phyloP scores from a whole-genome alignment of 495 filamentous ascomycete species.

The Trypethelium eluteriae region DNA sequence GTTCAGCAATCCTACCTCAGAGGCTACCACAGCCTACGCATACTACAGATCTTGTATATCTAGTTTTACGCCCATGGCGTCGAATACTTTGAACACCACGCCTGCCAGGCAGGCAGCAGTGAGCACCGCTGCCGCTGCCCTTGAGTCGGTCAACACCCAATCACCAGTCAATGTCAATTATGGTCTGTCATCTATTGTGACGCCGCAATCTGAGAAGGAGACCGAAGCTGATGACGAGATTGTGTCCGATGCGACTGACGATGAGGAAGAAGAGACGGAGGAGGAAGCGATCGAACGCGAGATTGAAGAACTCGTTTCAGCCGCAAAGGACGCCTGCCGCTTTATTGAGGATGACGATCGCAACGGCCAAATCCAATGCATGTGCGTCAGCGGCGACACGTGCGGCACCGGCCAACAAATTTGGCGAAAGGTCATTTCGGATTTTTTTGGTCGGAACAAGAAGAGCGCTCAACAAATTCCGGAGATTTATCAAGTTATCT shows the following conservation, averaged over 20 bases:
- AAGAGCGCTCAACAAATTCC: constrained; percentile 61
- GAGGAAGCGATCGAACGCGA: constrained; percentile 5
- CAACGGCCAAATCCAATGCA: constrained; percentile 1
- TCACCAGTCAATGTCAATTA: too few species aligned
- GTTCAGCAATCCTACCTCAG: too few species aligned
- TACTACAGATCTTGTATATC: not conserved
- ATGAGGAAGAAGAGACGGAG: constrained; percentile 5
- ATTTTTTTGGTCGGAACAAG: constrained; percentile 89
- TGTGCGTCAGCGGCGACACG: constrained; percentile 2
- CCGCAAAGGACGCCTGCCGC: constrained; percentile 2
- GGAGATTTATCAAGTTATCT: constrained; percentile 47
- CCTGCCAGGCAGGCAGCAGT: not conserved
- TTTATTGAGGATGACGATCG: not conserved
- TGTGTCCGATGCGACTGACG: not conserved
- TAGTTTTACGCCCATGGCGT: not conserved
- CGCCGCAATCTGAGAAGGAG: not conserved
- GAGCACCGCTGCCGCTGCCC: not conserved
- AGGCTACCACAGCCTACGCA: too few species aligned
- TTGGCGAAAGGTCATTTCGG: constrained; percentile 66
- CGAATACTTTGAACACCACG: not conserved
- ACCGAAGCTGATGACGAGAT: not conserved
- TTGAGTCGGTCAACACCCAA: too few species aligned
- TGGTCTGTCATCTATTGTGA: not conserved
- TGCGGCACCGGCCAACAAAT: not conserved
- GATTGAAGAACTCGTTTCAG: not conserved